Evolutionary conservation across 345 rosid species (phyloP).

Genomic region (Aethionema arabicum): DNA sequence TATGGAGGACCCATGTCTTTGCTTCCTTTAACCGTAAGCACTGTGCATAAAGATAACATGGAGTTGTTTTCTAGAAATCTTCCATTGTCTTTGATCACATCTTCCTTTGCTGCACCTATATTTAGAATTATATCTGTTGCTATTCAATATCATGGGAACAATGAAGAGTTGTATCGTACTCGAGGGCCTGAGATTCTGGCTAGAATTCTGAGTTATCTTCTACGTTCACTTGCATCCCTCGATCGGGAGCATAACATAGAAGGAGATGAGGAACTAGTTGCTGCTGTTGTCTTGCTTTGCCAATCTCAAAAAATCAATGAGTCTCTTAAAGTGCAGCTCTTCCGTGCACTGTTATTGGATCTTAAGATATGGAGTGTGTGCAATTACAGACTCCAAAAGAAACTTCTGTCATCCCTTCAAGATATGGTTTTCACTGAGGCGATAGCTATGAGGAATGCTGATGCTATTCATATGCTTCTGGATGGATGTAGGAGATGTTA

Average conservation of each 20-base stretch:
- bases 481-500: slow-evolving; percentile 97
- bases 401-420: slow-evolving; percentile 84
- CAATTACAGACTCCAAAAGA: slow-evolving; percentile 88
- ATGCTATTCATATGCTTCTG: slow-evolving; percentile 94
- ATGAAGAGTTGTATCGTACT: slow-evolving; percentile 67
- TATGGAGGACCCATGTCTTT: slow-evolving; percentile 95
- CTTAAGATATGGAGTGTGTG: slow-evolving; percentile 95
- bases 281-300: slow-evolving; percentile 78
- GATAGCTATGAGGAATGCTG: slow-evolving; percentile 77
- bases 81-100: slow-evolving; percentile 53
- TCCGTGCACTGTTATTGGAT: slow-evolving; percentile 75
- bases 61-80: slow-evolving; percentile 55
- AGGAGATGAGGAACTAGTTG: slow-evolving; percentile 92
- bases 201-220: slow-evolving; percentile 69
- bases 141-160: slow-evolving; percentile 77
- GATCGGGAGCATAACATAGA: slow-evolving; percentile 57
- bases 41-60: slow-evolving; percentile 60
- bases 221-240: slow-evolving; percentile 66
- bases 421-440: slow-evolving; percentile 98
- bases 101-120: slow-evolving; percentile 79
- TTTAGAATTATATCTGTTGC: slow-evolving; percentile 80
- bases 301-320: slow-evolving; percentile 79
- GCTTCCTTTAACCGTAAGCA: slow-evolving; percentile 77
- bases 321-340: slow-evolving; percentile 87
- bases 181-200: slow-evolving; percentile 86